A percentile compares a stretch with the other conserved stretches of the same genome.
Evolutionary conservation across 495 filamentous ascomycete genomes (phyloP).

Genomic region (Aspergillus diversus): DNA sequence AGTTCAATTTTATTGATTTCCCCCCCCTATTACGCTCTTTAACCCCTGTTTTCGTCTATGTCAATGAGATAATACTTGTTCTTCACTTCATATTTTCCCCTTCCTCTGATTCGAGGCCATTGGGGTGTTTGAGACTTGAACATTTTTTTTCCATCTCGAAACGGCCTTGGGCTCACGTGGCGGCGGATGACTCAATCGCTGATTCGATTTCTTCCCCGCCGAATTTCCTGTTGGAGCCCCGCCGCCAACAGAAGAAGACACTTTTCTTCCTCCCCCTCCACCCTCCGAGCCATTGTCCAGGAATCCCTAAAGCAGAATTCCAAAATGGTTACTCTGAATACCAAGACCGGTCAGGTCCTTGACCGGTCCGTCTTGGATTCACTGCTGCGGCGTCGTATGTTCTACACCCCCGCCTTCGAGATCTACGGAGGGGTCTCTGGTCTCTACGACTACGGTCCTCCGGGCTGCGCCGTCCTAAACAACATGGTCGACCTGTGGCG

Average conservation of each 20-base stretch:
- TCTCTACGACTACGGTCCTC: conserved; percentile 85
- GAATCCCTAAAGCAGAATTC: conserved; percentile 32
- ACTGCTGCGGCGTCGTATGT: conserved; percentile 82
- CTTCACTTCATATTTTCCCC: not conserved
- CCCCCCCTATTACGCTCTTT: not conserved
- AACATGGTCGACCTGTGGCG: conserved; percentile 92
- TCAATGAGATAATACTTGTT: not conserved
- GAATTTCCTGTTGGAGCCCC: conserved; percentile 23
- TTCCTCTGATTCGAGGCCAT: not conserved
- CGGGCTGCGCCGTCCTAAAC: conserved; percentile 75
- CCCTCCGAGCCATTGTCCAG: conserved; percentile 23
- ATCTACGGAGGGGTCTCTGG: conserved; percentile 87
- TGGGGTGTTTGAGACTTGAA: not conserved
- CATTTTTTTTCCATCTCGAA: conserved; percentile 13
- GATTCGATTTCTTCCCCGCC: conserved; percentile 44
- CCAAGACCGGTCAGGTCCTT: conserved; percentile 85
- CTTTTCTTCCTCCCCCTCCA: conserved; percentile 29
- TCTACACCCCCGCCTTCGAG: conserved; percentile 95
- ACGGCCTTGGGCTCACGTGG: conserved; percentile 28
- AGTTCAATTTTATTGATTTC: not conserved
- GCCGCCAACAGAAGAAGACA: conserved; percentile 22
- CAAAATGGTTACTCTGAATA: conserved; percentile 67
- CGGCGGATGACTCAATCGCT: conserved; percentile 53
- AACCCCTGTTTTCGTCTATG: not conserved
- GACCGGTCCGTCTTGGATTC: conserved; percentile 80